Conservation (phyloP, 148 eudicot species). For the Cornus controversa region DNA sequence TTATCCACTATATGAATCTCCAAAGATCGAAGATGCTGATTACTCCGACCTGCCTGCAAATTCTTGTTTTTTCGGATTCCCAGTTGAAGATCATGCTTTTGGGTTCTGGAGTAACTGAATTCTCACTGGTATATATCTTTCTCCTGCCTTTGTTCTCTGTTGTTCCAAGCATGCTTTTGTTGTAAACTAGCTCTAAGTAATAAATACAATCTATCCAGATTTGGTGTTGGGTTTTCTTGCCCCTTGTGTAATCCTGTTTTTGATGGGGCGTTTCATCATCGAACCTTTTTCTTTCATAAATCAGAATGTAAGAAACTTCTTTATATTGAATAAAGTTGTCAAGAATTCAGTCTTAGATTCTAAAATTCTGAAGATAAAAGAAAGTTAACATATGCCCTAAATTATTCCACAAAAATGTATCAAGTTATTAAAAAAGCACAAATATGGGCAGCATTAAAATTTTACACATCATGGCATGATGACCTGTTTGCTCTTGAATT, state of each 20-base stretch:
- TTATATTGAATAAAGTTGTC: neutral
- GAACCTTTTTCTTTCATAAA: neutral
- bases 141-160: neutral
- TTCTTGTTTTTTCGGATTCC: conserved; percentile 43
- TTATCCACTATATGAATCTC: conserved; percentile 31
- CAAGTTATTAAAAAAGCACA: too few species aligned
- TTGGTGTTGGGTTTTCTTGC: conserved; percentile 20
- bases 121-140: neutral
- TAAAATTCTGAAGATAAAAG: too few species aligned
- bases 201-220: conserved; percentile 18
- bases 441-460: too few species aligned
- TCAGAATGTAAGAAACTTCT: neutral
- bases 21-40: conserved; percentile 36
- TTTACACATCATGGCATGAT: too few species aligned
- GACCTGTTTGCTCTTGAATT: neutral
- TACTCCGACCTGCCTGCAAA: conserved; percentile 28
- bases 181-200: conserved; percentile 4
- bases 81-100: conserved; percentile 53
- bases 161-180: neutral
- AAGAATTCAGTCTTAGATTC: neutral
- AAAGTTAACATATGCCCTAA: neutral
- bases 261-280: neutral
- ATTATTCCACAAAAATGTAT: neutral
- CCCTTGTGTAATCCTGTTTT: conserved; percentile 17
- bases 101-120: conserved; percentile 65